Conservation (phyloP, 352 stramenopile species). For the Phytophthora pseudosyringae region DNA sequence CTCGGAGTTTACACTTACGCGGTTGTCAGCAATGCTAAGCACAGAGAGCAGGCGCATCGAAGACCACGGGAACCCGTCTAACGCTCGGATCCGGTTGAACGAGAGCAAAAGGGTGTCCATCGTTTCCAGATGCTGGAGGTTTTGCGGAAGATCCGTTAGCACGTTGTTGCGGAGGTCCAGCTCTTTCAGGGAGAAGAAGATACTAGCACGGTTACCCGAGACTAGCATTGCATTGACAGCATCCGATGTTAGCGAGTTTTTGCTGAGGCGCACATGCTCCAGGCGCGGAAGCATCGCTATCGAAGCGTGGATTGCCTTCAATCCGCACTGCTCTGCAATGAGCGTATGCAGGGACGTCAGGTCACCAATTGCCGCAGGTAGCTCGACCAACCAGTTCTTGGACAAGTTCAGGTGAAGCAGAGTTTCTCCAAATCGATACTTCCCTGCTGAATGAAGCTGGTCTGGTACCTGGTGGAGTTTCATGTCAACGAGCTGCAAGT, state of each 20-base stretch:
- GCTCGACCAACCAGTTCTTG: constrained; percentile 61
- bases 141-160: constrained; percentile 53
- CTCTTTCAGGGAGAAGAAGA: constrained; percentile 65
- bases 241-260: constrained; percentile 73
- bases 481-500: constrained; percentile 64
- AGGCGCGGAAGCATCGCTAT: constrained; percentile 63
- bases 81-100: constrained; percentile 63
- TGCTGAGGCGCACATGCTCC: constrained; percentile 67
- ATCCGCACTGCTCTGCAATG: constrained; percentile 65
- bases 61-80: constrained; percentile 68
- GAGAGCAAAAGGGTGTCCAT: constrained; percentile 77
- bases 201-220: constrained; percentile 24
- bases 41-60: constrained; percentile 69
- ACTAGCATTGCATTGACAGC: constrained; percentile 55
- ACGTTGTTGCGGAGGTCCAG: constrained; percentile 79
- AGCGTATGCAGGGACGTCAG: constrained; percentile 69
- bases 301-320: constrained; percentile 58
- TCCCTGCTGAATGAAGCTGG: constrained; percentile 44
- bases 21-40: constrained; percentile 71
- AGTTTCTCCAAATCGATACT: constrained; percentile 60
- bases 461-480: constrained; percentile 53
- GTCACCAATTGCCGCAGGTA: constrained; percentile 60
- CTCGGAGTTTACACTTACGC: constrained; percentile 36
- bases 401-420: constrained; percentile 73
- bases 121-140: constrained; percentile 47